These are phyloP conservation scores for thale cress (Arabidopsis thaliana) DNA, from an alignment of 345 rosid species.

Conservation along the genomic window TAIR10.1 NC_003075.7:18332501-18333000, in stretches of 20 bases:
- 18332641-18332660: neutral
- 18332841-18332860: constrained; percentile 15
- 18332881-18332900: neutral
- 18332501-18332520: no score
- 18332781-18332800: constrained; percentile 11
- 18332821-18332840: neutral
- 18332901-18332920: neutral
- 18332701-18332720: constrained; percentile 17
- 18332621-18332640: neutral
- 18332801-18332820: constrained; percentile 5
- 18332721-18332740: constrained; percentile 16
- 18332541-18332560: no score
- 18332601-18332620: neutral
- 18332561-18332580: no score
- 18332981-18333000: constrained; percentile 53
- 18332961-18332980: constrained; percentile 52
- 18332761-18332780: constrained; percentile 11
- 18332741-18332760: constrained; percentile 4
- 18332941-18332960: constrained; percentile 74
- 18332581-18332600: no score
- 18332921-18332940: constrained; percentile 41
- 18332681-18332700: neutral
- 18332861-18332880: constrained; percentile 20
- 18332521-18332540: no score
- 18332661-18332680: no score